These are phyloP conservation scores for Suhomyces sp. DNA, from an alignment of 805 yeast genomes.

Conservation along the genomic window DNA sequence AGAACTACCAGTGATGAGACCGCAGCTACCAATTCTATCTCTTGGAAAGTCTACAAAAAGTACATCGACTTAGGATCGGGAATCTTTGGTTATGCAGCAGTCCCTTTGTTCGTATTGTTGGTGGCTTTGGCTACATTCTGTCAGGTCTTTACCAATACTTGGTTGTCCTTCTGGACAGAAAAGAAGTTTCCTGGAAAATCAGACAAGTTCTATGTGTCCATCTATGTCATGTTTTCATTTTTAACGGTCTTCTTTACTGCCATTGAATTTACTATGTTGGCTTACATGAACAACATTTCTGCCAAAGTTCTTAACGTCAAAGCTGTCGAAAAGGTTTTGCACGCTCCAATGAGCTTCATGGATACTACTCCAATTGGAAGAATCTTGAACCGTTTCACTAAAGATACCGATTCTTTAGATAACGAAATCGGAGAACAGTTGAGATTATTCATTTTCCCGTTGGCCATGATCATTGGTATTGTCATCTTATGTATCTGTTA, in stretches of 20 bases:
- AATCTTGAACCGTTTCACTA: constrained; percentile 43
- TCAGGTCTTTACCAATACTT: constrained; percentile 43
- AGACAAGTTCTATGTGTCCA: constrained; percentile 33
- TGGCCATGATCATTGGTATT: constrained; percentile 39
- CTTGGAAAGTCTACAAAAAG: constrained; percentile 37
- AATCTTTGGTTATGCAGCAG: constrained; percentile 30
- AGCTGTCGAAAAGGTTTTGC: constrained; percentile 38
- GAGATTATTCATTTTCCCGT: constrained; percentile 39
- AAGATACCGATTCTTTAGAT: constrained; percentile 46
- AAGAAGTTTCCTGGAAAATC: constrained; percentile 24
- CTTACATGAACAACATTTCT: constrained; percentile 39
- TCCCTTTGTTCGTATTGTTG: constrained; percentile 32
- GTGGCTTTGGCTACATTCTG: constrained; percentile 37
- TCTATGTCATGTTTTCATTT: constrained; percentile 35
- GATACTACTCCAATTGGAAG: constrained; percentile 45
- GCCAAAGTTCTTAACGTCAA: constrained; percentile 35
- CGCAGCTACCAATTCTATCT: constrained; percentile 36
- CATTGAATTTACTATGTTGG: constrained; percentile 39
- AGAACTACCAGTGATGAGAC: constrained; percentile 36
- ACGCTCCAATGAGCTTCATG: constrained; percentile 43
- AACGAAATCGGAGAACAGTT: constrained; percentile 44
- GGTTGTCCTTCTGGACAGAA: constrained; percentile 45
- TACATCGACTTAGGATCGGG: constrained; percentile 40
- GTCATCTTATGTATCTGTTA: constrained; percentile 46
- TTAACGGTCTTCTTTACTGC: constrained; percentile 39